phyloP scores from a whole-genome alignment of 2,329 filamentous ascomycete species.

The Scedosporium aurantiacum region DNA sequence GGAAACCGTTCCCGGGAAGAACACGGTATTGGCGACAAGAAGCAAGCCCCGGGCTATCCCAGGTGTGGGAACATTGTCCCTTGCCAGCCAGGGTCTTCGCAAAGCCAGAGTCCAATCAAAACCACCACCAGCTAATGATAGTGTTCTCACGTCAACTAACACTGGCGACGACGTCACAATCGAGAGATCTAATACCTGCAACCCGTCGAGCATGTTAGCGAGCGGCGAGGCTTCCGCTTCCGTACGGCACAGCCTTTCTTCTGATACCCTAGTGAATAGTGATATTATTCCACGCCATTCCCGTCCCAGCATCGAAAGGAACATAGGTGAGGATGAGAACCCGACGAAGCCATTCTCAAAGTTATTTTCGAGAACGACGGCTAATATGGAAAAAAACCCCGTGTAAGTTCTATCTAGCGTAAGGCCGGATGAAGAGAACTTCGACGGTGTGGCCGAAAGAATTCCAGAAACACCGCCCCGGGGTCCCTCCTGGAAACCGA shows the following conservation, averaged over 20 bases:
- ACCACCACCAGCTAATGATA: too few relatives aligned
- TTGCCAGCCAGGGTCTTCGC: not conserved
- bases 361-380: too few relatives aligned
- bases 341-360: not conserved
- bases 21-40: not conserved
- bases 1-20: not conserved
- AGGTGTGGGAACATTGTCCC: not conserved
- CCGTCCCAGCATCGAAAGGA: not conserved
- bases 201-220: too few relatives aligned
- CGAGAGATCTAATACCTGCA: too few relatives aligned
- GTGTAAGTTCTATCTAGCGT: too few relatives aligned
- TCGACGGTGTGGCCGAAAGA: not conserved
- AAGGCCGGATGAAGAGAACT: not conserved
- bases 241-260: too few relatives aligned
- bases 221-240: too few relatives aligned
- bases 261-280: too few relatives aligned
- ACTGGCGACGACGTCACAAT: too few relatives aligned
- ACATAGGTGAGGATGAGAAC: not conserved
- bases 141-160: too few relatives aligned
- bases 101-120: not conserved
- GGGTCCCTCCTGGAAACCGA: not conserved
- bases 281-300: not conserved
- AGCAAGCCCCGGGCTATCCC: not conserved
- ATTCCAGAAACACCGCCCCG: slow-evolving; percentile 1
- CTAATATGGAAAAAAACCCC: too few relatives aligned